Evolutionary conservation across 805 yeast genomes (phyloP).

Genomic region (Hanseniaspora valbyensis): DNA sequence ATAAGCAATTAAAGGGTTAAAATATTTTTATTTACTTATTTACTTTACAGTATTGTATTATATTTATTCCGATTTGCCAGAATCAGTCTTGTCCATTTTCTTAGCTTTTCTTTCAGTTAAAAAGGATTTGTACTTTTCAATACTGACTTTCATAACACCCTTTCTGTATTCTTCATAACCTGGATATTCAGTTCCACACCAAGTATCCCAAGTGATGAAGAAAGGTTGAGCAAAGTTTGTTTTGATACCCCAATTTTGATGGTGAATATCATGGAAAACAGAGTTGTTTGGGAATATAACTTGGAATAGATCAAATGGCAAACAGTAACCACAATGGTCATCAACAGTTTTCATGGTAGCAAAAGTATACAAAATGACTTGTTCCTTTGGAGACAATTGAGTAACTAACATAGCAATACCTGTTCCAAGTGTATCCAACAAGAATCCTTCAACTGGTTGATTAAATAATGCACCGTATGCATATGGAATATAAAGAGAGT

Average conservation of each 20-base stretch:
- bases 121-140: slow-evolving; percentile 54
- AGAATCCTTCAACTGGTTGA: slow-evolving; percentile 86
- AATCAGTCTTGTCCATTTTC: slow-evolving; percentile 20
- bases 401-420: slow-evolving; percentile 64
- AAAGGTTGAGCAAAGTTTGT: slow-evolving; percentile 92
- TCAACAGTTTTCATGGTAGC: slow-evolving; percentile 95
- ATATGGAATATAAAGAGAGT: slow-evolving; percentile 86
- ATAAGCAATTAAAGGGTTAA: too few relatives aligned
- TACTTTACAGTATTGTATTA: too few relatives aligned
- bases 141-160: slow-evolving; percentile 55
- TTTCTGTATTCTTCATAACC: slow-evolving; percentile 53
- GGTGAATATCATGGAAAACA: slow-evolving; percentile 93
- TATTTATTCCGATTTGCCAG: neutral
- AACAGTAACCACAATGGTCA: slow-evolving; percentile 95
- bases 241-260: slow-evolving; percentile 90
- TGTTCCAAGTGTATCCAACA: slow-evolving; percentile 85
- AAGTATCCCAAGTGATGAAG: slow-evolving; percentile 83
- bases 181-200: slow-evolving; percentile 61
- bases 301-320: slow-evolving; percentile 89
- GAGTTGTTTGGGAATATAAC: slow-evolving; percentile 86
- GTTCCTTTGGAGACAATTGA: slow-evolving; percentile 64
- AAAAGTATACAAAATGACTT: slow-evolving; percentile 62
- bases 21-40: too few relatives aligned
- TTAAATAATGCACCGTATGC: slow-evolving; percentile 95
- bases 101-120: slow-evolving; percentile 31